Percentiles rank a stretch among this genome's conserved stretches.
phyloP scores from a whole-genome alignment of 352 stramenopile genomes.

The Globisporangium viniferum region DNA sequence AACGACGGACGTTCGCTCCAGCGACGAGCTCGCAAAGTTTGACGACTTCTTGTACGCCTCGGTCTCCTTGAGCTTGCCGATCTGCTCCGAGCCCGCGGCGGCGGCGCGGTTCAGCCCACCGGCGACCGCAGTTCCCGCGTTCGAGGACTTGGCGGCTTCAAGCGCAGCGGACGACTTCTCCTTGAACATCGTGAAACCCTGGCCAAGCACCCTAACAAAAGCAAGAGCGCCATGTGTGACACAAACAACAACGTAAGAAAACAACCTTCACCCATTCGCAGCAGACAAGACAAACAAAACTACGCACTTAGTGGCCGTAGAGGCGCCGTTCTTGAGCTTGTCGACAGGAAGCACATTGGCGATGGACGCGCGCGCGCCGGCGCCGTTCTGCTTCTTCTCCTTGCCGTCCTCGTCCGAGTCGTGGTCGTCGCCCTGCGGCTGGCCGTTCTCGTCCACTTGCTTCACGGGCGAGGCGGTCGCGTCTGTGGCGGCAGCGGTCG shows the following conservation, averaged over 20 bases:
- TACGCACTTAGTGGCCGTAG: conserved; percentile 66
- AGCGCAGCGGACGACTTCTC: conserved; percentile 71
- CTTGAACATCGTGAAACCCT: conserved; percentile 63
- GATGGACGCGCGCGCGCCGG: conserved; percentile 49
- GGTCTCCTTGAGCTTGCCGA: conserved; percentile 80
- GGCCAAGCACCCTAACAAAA: conserved; percentile 50
- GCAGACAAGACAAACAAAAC: conserved; percentile 1
- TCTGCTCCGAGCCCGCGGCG: conserved; percentile 63
- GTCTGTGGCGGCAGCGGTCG: conserved; percentile 21
- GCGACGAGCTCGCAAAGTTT: conserved; percentile 47
- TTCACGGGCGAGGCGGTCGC: conserved; percentile 12
- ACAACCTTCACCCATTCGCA: neutral
- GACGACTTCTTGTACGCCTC: conserved; percentile 85
- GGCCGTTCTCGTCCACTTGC: conserved; percentile 18
- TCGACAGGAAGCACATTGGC: conserved; percentile 81
- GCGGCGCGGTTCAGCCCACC: conserved; percentile 62
- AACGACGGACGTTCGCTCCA: conserved; percentile 62
- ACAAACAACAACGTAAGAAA: conserved; percentile 1
- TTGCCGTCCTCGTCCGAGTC: conserved; percentile 46
- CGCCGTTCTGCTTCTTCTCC: conserved; percentile 37
- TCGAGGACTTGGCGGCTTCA: conserved; percentile 76
- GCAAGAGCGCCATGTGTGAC: neutral
- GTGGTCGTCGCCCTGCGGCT: conserved; percentile 27
- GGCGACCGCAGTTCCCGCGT: conserved; percentile 64
- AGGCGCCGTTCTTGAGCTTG: conserved; percentile 87